Percentiles rank a stretch among this genome's conserved stretches.
phyloP scores from a whole-genome alignment of 257 asterid genomes.

The Solanum infundibuliforme region DNA sequence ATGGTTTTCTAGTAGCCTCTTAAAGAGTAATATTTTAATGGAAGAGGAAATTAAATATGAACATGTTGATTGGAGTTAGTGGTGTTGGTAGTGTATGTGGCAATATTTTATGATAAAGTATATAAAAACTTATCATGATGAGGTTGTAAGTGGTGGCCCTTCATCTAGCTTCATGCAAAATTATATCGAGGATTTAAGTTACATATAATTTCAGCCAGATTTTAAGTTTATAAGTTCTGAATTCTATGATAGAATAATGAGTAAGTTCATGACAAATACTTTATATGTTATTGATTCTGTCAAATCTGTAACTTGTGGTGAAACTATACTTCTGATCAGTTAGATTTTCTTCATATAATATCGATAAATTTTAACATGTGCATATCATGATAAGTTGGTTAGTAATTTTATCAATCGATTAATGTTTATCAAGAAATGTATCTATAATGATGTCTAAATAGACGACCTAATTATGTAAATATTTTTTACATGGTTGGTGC shows the following conservation, averaged over 20 bases:
- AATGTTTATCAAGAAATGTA: not conserved
- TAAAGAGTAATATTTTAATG: not conserved
- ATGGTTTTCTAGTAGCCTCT: constrained; percentile 40
- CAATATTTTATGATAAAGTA: not conserved
- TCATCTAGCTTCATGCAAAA: not conserved
- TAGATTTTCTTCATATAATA: too few species aligned
- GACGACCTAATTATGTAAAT: not conserved
- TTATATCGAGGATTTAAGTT: not conserved
- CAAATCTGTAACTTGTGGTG: not conserved
- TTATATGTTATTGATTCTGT: not conserved
- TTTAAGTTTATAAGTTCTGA: accelerated
- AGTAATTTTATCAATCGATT: not conserved
- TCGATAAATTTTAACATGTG: too few species aligned
- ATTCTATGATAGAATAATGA: not conserved
- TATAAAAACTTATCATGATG: not conserved
- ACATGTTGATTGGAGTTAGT: constrained; percentile 1
- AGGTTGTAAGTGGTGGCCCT: not conserved
- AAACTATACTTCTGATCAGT: not conserved
- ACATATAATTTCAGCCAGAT: accelerated
- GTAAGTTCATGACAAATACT: not conserved
- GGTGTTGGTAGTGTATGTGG: constrained; percentile 4
- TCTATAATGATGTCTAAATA: not conserved
- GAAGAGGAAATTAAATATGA: not conserved
- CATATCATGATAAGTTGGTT: too few species aligned
- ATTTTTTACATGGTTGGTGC: not conserved